Evolutionary conservation across 2,329 filamentous ascomycete genomes (phyloP).

Genomic region (Cryphonectria naterciae): DNA sequence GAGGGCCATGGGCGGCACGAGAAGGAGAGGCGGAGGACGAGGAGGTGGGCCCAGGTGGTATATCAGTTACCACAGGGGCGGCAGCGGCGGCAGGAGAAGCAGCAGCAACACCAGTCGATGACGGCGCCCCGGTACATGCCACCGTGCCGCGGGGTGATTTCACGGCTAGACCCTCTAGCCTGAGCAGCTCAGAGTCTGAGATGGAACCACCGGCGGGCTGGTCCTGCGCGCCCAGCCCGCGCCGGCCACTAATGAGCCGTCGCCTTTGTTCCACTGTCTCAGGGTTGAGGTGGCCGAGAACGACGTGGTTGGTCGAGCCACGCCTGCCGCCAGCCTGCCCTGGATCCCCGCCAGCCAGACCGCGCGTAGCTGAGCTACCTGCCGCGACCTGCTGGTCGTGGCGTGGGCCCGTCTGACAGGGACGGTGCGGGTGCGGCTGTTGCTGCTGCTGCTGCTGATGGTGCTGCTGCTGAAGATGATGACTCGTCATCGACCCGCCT

Average conservation of each 20-base stretch:
- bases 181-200: slow-evolving; percentile 39
- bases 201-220: slow-evolving; percentile 34
- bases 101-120: slow-evolving; percentile 9
- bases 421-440: neutral
- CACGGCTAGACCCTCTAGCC: slow-evolving; percentile 40
- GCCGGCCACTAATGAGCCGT: slow-evolving; percentile 29
- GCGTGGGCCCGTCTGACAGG: neutral
- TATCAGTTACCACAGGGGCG: neutral
- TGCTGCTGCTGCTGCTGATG: slow-evolving; percentile 16
- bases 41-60: neutral
- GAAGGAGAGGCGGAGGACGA: slow-evolving; percentile 4
- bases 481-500: slow-evolving; percentile 10
- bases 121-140: slow-evolving; percentile 11
- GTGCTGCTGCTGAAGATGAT: slow-evolving; percentile 14
- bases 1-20: slow-evolving; percentile 2
- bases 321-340: neutral
- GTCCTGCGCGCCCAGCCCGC: slow-evolving; percentile 22
- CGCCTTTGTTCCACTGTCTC: slow-evolving; percentile 29
- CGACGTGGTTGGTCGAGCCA: slow-evolving; percentile 22
- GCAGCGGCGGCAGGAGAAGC: neutral
- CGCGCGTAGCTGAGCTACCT: neutral
- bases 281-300: slow-evolving; percentile 28
- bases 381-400: slow-evolving; percentile 7
- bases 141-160: slow-evolving; percentile 33
- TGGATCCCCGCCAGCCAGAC: neutral